Percentiles rank a stretch among this genome's conserved stretches.
These are phyloP conservation scores for Starmera quercuum DNA, from an alignment of 805 yeast species.

Conservation along the genomic window DNA sequence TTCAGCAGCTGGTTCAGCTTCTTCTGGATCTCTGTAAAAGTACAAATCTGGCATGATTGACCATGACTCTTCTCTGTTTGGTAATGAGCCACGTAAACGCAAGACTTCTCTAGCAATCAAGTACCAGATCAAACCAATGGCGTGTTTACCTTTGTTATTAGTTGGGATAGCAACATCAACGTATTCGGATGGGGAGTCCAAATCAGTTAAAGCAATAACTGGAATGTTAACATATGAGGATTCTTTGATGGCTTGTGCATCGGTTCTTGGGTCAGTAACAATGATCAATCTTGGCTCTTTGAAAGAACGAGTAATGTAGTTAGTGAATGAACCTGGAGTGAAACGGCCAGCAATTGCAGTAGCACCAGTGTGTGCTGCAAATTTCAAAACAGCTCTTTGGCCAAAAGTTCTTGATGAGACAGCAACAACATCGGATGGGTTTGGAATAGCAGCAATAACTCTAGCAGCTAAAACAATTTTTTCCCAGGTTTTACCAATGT, in stretches of 20 bases:
- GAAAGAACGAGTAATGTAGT: conserved; percentile 99
- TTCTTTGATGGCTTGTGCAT: conserved; percentile 99
- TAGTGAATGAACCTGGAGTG: conserved; percentile 99
- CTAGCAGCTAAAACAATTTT: conserved; percentile 99
- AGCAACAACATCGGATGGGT: conserved; percentile 97
- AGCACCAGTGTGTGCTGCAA: conserved; percentile 99
- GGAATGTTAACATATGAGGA: conserved; percentile 99
- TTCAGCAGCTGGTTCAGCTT: conserved; percentile 75
- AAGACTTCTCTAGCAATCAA: conserved; percentile 97
- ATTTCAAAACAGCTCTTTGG: conserved; percentile 99
- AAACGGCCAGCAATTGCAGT: conserved; percentile 99
- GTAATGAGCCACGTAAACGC: conserved; percentile 96
- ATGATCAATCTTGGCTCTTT: conserved; percentile 99
- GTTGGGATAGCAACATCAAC: conserved; percentile 99
- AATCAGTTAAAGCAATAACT: conserved; percentile 97
- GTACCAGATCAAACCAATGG: conserved; percentile 99
- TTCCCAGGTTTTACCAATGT: conserved; percentile 99
- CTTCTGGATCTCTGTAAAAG: conserved; percentile 99
- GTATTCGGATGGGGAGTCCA: conserved; percentile 98
- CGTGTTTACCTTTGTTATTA: conserved; percentile 99
- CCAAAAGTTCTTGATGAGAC: conserved; percentile 99
- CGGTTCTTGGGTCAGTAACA: conserved; percentile 99
- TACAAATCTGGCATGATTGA: conserved; percentile 99
- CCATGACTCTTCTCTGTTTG: conserved; percentile 97
- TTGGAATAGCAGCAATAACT: conserved; percentile 98